phyloP scores from a whole-genome alignment of 2,329 filamentous ascomycete species.

The Ustilaginoidea virens region DNA sequence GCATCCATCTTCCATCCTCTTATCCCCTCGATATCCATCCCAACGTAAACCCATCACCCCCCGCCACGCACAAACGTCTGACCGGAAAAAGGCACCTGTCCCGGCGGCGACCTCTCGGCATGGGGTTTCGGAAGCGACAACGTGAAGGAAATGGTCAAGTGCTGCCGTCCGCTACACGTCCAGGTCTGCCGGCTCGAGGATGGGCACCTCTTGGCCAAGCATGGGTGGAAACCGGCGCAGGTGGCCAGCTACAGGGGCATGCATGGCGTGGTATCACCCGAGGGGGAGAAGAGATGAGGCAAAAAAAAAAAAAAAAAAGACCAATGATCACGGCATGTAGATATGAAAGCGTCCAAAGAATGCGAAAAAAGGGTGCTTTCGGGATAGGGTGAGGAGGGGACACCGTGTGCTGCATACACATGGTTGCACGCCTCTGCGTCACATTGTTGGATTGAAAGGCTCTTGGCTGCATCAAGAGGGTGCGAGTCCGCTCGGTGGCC shows the following conservation, averaged over 20 bases:
- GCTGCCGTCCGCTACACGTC: slow-evolving; percentile 59
- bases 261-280: slow-evolving; percentile 35
- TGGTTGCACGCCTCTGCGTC: too few relatives aligned
- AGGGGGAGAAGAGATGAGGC: slow-evolving; percentile 8
- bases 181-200: slow-evolving; percentile 53
- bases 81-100: slow-evolving; percentile 44
- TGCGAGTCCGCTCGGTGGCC: too few relatives aligned
- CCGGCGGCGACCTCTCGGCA: slow-evolving; percentile 65
- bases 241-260: slow-evolving; percentile 45
- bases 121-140: slow-evolving; percentile 64
- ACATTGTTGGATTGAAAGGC: too few relatives aligned
- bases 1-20: too few relatives aligned
- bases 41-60: too few relatives aligned
- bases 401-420: too few relatives aligned
- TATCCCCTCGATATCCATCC: too few relatives aligned
- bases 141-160: slow-evolving; percentile 51
- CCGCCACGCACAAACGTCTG: background rate
- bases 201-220: slow-evolving; percentile 28
- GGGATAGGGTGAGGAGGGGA: too few relatives aligned
- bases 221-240: slow-evolving; percentile 47
- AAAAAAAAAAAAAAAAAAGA: background rate
- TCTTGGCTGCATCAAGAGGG: too few relatives aligned
- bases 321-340: background rate
- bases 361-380: too few relatives aligned
- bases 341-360: too few relatives aligned